A percentile compares a stretch with the other conserved stretches of the same genome.
phyloP scores from a whole-genome alignment of 192 early-diverging fungal genomes.

The Podila minutissima region DNA sequence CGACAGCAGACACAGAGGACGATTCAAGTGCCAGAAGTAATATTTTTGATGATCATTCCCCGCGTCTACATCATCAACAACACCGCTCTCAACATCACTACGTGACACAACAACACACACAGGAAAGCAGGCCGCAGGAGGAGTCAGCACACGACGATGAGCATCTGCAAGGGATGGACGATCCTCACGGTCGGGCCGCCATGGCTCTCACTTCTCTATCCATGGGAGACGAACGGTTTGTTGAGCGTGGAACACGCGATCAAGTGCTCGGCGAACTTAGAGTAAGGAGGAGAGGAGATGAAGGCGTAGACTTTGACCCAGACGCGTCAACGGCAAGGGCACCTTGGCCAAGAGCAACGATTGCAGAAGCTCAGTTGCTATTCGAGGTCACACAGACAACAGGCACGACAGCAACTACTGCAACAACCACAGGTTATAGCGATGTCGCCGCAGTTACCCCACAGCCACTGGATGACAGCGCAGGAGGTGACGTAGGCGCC shows the following conservation, averaged over 20 bases:
- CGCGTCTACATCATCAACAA: neutral
- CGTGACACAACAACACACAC: neutral
- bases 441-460: neutral
- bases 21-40: neutral
- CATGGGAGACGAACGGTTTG: conserved; percentile 1
- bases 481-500: no score
- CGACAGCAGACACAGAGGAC: neutral
- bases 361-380: neutral
- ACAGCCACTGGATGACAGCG: no score
- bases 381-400: neutral
- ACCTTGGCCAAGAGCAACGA: neutral
- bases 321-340: neutral
- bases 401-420: neutral
- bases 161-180: conserved; percentile 3
- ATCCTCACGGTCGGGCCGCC: conserved; percentile 26
- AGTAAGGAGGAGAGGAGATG: neutral
- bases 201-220: conserved; percentile 44
- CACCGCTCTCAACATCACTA: neutral
- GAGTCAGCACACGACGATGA: neutral
- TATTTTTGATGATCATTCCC: neutral
- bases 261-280: neutral
- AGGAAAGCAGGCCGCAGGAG: neutral
- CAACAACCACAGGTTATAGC: neutral
- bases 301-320: no score
- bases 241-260: neutral